A percentile compares a stretch with the other conserved stretches of the same genome.
Conservation (phyloP, 768 basidiomycete genomes). For the Naematelia aurantialba region DNA sequence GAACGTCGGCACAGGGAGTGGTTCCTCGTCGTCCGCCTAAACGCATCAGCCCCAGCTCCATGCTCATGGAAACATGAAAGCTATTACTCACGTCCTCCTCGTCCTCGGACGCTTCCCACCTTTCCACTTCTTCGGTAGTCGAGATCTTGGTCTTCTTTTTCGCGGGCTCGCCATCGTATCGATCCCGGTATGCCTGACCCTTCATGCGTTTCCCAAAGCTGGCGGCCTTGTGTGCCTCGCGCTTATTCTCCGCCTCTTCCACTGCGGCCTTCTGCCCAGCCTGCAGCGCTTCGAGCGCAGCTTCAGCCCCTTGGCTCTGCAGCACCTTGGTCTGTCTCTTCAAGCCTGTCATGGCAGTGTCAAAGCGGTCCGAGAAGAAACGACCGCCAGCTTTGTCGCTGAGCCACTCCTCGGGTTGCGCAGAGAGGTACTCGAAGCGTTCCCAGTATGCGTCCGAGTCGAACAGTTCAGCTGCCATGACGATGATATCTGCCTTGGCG, state of each 20-base stretch:
- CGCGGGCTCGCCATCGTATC: conserved; percentile 22
- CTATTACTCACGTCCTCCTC: conserved; percentile 53
- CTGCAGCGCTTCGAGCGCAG: conserved; percentile 64
- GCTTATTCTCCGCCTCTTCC: conserved; percentile 53
- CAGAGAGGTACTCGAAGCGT: conserved; percentile 39
- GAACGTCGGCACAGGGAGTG: conserved; percentile 30
- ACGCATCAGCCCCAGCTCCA: background rate
- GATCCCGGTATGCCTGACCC: conserved; percentile 39
- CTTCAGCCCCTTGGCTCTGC: conserved; percentile 61
- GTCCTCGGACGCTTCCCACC: conserved; percentile 39
- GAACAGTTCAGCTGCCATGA: conserved; percentile 83
- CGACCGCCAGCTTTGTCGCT: conserved; percentile 65
- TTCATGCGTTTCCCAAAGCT: conserved; percentile 43
- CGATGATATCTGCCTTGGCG: conserved; percentile 75
- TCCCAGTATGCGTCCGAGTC: conserved; percentile 62
- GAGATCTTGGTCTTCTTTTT: conserved; percentile 31
- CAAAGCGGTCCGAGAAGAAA: conserved; percentile 80
- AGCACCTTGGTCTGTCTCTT: conserved; percentile 66
- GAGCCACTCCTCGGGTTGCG: conserved; percentile 37
- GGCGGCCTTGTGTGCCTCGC: conserved; percentile 39
- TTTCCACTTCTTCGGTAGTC: conserved; percentile 58
- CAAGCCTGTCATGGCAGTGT: conserved; percentile 60
- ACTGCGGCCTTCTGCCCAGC: conserved; percentile 57
- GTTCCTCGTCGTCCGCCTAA: conserved; percentile 19
- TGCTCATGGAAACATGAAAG: background rate